Base-by-base conservation (phyloP, 306 rosid genomes). In the Prunus kanzakura region DNA sequence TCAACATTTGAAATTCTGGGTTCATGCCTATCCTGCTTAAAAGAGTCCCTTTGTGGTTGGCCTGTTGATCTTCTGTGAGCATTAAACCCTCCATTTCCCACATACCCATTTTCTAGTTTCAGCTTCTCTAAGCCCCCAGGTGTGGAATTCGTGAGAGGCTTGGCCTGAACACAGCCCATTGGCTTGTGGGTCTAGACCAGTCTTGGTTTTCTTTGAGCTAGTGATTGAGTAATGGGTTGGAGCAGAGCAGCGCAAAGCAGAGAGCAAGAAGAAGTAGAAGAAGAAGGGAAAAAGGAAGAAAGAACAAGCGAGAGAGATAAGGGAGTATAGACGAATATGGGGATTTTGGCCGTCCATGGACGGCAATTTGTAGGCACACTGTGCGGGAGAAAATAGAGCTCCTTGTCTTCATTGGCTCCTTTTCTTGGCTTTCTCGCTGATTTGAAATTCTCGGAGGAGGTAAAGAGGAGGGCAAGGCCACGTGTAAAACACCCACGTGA, bases 101-200 rank as follows among this genome's bases (percentile, higher is more conserved):
- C 78, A 76, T 88, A 90, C 67, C 91, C 93, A 78, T 90, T 87
- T 12, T 85, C 90, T 46, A 82, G 29, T 73, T 90, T 91, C 68
- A 91, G 74, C 78, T 78, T 90, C 27, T 86, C 86, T 0, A 91
- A 56, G 11, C 81, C 79, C 32, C 51, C 61, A 38, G 83, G 58
- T 1, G 71, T 65, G 6, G 93, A 73, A 29, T 23, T 64, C 35
- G 3, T 8, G 0, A 60, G 57, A 67, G 91, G 55, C 86, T 91
- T 91, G 35, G 85, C 82, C 75, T 87, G 97, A 73, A 82, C 96
- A 64, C 93, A 86, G 23, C 98, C 98, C 98, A 91, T 91, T 23
- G 62, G 67, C 52, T 38, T 6, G 38, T 32, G 79, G 68, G 70
- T 76, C 66, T 13, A 35, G 63, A 29, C 58, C 14, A 64, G 64